These are phyloP conservation scores for Begonia fuchsioides DNA, from an alignment of 306 rosid genomes.

Conservation along the genomic window DNA sequence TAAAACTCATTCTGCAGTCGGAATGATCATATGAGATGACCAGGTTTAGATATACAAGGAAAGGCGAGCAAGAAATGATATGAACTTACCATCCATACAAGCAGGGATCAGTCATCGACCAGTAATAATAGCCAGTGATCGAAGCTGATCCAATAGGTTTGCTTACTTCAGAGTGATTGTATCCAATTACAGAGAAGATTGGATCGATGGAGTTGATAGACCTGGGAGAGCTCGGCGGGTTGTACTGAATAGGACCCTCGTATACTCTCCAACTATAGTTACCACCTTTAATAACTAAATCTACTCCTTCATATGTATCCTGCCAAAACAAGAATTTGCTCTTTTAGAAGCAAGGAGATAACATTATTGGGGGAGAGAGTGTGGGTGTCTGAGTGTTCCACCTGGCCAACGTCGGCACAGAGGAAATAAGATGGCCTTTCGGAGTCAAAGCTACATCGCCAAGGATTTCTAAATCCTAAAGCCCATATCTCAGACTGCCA, in stretches of 20 bases:
- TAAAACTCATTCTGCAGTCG: no score
- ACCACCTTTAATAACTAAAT: slow-evolving; percentile 82
- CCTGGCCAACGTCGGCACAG: slow-evolving; percentile 90
- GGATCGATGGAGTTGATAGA: slow-evolving; percentile 34
- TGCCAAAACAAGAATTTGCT: slow-evolving; percentile 13
- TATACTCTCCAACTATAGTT: slow-evolving; percentile 88
- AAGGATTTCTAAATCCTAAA: slow-evolving; percentile 78
- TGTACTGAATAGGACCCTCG: slow-evolving; percentile 53
- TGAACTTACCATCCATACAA: slow-evolving; percentile 67
- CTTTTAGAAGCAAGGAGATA: neutral
- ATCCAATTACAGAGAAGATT: slow-evolving; percentile 62
- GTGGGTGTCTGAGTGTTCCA: slow-evolving; percentile 1
- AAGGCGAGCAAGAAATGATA: no score
- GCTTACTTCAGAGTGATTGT: slow-evolving; percentile 60
- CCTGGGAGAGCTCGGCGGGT: slow-evolving; percentile 28
- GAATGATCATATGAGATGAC: no score
- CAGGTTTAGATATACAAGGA: no score
- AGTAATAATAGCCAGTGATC: slow-evolving; percentile 63
- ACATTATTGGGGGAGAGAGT: neutral
- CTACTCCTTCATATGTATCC: slow-evolving; percentile 83
- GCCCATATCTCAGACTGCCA: slow-evolving; percentile 87
- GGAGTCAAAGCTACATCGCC: slow-evolving; percentile 96
- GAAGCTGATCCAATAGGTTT: slow-evolving; percentile 76
- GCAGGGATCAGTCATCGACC: slow-evolving; percentile 85
- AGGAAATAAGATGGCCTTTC: slow-evolving; percentile 73